Base-by-base conservation (phyloP, 176 grass and related monocot species). In the Zoysia pacifica region DNA sequence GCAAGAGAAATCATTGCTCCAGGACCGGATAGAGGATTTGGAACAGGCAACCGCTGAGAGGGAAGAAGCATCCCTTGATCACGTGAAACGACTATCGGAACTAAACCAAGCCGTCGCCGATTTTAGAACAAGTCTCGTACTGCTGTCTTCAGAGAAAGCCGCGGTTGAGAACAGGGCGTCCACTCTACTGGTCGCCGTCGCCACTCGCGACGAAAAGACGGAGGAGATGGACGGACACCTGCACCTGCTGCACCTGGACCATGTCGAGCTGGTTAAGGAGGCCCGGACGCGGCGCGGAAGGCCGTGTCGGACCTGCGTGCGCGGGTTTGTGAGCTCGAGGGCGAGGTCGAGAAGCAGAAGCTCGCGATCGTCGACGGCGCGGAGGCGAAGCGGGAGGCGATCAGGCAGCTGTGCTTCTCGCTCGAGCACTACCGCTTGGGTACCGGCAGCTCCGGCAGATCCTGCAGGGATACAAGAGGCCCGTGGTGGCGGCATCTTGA, bases 391-490 rank as follows among this genome's bases (percentile, higher is more conserved):
- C 77, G 96, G 53, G 96, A 95, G 72, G 92, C 92, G 1, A 98
- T 98, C 74, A 93, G 92, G 82, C 96, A 98, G 74, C 90, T 95
- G 50, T 95, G 96, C 90, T 93, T 95, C 78, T 93, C 96, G 5
- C 92, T 95, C 5, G 96, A 99, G 81, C 93, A 99, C 73, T 95
- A 93, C 64, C 86, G 96, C n/a, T 93, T 14, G 92, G 90, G 13
- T 98, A 98, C 61, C 74, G 76, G 66, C 83, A 93, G 41, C 92
- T 98, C 51, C 48, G 92, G 86, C 88, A 93, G 69, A 65, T 89
- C 50, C 75, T 98, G 9, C 92, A 87, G 77, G 92, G 76, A 14
- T 90, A 94, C 64, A 93, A 74, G 84, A 89, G 90, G 84, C 84
- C 73, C 4, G 11, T 87, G 66, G 86, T 95, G 51, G 81, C 84